Evolutionary conservation across 139 green algal species (phyloP), one percentile per base, ranked within the genome.

Genomic region (Micromonas pusilla): DNA sequence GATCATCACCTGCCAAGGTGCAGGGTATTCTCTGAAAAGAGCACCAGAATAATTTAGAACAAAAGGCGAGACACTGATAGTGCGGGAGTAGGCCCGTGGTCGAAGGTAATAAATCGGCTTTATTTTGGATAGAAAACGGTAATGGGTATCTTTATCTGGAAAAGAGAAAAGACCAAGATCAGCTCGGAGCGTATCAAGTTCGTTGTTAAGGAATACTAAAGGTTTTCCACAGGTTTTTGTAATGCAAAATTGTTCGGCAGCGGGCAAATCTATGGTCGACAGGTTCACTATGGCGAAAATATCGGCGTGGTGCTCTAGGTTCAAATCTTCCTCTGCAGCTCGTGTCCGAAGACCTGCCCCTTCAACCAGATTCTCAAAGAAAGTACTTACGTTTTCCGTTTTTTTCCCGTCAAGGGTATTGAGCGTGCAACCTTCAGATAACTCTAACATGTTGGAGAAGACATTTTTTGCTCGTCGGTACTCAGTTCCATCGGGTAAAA

Each of bases 151-250:
- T 31, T 78, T 78, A 13, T 52, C 25, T 19, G 60, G 60, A 76
- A 88, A 88, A 34, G 74, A 76, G 25, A 86, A 66, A 64, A 86
- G 67, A 2, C 84, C 84, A 33, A 88, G 80, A 72, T 88, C 84
- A 1, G 81, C 74, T 25, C 84, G 83, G 38, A 99, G 84, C 4
- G 93, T 96, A 82, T 99, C 95, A 26, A 99, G 86, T 89, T 98
- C 93, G 74, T 96, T 79, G 87, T 98, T 98, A 90, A 93, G 97
- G 1, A 95, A 73, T 32, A 97, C 77, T 26, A 95, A 34, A 23
- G 87, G 78, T 75, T 73, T 81, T 63, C 77, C 84, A 16, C 64
- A 65, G 19, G 90, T 81, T 9, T 64, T 45, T 4, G 31, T 26
- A 34, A 45, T 25, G 0, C 16, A 33, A 34, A 76, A 77, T 38